A percentile compares a stretch with the other conserved stretches of the same genome.
Evolutionary conservation across 2,329 filamentous ascomycete species (phyloP).

Genomic region (Exophiala lecanii-corni): DNA sequence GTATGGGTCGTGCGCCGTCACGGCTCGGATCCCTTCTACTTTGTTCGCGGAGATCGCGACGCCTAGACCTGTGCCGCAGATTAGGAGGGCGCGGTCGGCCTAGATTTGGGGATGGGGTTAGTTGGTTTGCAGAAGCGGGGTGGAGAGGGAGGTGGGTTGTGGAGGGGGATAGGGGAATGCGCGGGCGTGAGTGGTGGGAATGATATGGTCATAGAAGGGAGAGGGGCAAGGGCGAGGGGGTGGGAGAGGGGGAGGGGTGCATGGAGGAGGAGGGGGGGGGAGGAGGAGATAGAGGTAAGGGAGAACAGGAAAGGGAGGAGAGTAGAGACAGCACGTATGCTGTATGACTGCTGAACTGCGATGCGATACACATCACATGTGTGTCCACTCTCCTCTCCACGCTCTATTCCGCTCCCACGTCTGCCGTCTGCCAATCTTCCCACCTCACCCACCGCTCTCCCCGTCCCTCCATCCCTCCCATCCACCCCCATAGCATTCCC

Average conservation of each 20-base stretch:
- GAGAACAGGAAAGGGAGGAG: not conserved
- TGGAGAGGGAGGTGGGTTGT: too few species aligned
- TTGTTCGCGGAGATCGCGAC: conserved; percentile 90
- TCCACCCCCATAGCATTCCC: too few species aligned
- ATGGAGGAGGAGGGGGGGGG: not conserved
- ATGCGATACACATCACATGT: too few species aligned
- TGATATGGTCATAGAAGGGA: not conserved
- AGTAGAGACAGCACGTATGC: too few species aligned
- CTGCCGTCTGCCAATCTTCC: too few species aligned
- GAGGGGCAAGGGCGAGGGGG: too few species aligned
- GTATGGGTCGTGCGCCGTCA: conserved; percentile 84
- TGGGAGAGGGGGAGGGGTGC: not conserved
- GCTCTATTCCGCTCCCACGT: too few species aligned
- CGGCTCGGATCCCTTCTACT: conserved; percentile 76
- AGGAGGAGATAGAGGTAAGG: not conserved
- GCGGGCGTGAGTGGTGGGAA: not conserved
- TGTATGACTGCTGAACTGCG: too few species aligned
- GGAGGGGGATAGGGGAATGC: not conserved
- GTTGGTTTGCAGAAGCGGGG: too few species aligned
- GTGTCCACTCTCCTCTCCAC: too few species aligned
- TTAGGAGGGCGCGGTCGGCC: conserved; percentile 72
- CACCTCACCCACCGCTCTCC: too few species aligned
- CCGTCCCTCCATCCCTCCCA: too few species aligned
- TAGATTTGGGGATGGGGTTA: conserved; percentile 26
- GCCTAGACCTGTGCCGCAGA: conserved; percentile 82